Evolutionary conservation across 352 stramenopile genomes (phyloP).

Genomic region (Pythium grandisporangium): DNA sequence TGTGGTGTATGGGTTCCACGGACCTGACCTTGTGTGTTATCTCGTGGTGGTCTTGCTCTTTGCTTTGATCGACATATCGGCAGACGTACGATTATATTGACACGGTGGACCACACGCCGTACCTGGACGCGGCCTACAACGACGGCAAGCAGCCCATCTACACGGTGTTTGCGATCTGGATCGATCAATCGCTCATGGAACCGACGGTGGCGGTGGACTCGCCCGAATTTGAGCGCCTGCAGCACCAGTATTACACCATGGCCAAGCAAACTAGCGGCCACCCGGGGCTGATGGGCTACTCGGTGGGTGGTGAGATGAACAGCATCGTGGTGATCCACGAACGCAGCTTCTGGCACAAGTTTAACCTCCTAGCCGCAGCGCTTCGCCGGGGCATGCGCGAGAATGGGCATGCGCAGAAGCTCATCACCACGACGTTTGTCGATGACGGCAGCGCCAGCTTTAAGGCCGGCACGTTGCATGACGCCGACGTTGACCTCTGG

Average conservation of each 20-base stretch:
- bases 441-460: conserved; percentile 50
- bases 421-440: conserved; percentile 76
- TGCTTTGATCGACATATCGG: not conserved
- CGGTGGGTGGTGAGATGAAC: conserved; percentile 71
- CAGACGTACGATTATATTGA: conserved; percentile 62
- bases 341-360: conserved; percentile 54
- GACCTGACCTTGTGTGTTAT: too few relatives aligned
- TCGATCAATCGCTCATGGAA: conserved; percentile 49
- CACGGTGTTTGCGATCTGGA: conserved; percentile 70
- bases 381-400: conserved; percentile 39
- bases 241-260: conserved; percentile 55
- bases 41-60: not conserved
- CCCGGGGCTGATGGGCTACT: conserved; percentile 59
- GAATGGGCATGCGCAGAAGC: conserved; percentile 37
- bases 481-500: conserved; percentile 60
- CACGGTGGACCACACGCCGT: conserved; percentile 33
- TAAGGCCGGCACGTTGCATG: conserved; percentile 22
- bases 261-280: conserved; percentile 36
- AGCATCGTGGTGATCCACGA: conserved; percentile 44
- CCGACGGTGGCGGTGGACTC: conserved; percentile 13
- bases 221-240: conserved; percentile 29
- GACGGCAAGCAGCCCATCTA: conserved; percentile 39
- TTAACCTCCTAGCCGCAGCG: conserved; percentile 30
- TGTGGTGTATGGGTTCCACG: too few relatives aligned
- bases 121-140: conserved; percentile 59